Base-by-base conservation (phyloP, 1,139 yeast genomes). In the Yamadazyma epiphylla region DNA sequence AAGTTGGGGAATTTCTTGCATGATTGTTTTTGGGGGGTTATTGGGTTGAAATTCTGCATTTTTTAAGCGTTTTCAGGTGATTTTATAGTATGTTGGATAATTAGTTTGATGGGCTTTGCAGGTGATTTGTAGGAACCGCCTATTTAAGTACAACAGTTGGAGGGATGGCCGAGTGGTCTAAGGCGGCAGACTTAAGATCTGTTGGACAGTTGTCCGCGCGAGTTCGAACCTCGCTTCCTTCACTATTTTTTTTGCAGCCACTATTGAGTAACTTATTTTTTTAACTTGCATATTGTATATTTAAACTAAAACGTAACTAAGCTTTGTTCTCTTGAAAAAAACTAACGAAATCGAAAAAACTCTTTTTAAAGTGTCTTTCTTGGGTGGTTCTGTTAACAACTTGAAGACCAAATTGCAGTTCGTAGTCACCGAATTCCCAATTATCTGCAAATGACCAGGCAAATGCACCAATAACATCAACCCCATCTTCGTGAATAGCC, bases 151-250 rank as follows among this genome's bases (percentile, higher is more conserved):
- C n/a, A n/a, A 6, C 9, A 20, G 25, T 15, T 12, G 35, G 35
- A 32, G 35, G 35, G 35, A 25, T 32, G 35, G 35, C 35, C 35
- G 35, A 32, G 35, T 32, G 35, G 35, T 32, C 35, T 29, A 32
- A 32, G 35, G 35, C 35, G 35, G 35, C 35, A 32, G 35, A 32
- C 35, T 32, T 32, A 32, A 32, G 35, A 32, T 32, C 35, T 32
- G 35, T 32, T 32, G 28, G 16, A 20, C 28, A 22, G 27, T 56
- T 59, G 77, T 73, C 81, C 82, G 82, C 82, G 82, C 81, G 82
- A 75, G 82, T 77, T 77, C 82, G 82, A 76, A 75, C 80, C 82
- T 75, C 82, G 81, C 82, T 74, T 71, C 81, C 81, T 74, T 74
- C 82, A 77, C 49, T 59, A 59, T 55, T 55, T 64, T 63, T 66